These are phyloP conservation scores for Candida tunisiensis DNA, from an alignment of 1,139 yeast genomes.

Conservation along the genomic window DNA sequence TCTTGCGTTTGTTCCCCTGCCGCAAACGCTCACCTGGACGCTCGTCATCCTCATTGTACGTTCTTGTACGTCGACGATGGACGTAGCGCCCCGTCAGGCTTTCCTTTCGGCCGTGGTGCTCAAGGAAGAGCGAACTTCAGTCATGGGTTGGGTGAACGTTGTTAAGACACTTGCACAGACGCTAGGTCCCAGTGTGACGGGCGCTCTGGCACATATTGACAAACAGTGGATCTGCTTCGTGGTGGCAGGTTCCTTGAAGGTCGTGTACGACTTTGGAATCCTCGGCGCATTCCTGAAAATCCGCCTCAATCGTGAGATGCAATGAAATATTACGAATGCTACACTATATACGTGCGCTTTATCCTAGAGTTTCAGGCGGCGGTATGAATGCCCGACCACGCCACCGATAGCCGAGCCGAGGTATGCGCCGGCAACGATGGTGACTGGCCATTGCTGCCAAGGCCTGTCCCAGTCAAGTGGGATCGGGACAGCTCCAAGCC, in stretches of 20 bases:
- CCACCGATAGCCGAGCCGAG: slow-evolving; percentile 50
- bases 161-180: slow-evolving; percentile 77
- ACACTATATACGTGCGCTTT: neutral
- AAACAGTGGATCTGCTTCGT: slow-evolving; percentile 40
- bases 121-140: slow-evolving; percentile 48
- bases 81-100: slow-evolving; percentile 81
- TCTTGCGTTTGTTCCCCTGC: slow-evolving; percentile 37
- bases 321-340: neutral
- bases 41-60: slow-evolving; percentile 27
- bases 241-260: slow-evolving; percentile 40
- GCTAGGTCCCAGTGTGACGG: slow-evolving; percentile 68
- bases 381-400: slow-evolving; percentile 11
- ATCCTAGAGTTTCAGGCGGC: neutral
- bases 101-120: slow-evolving; percentile 52
- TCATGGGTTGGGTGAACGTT: slow-evolving; percentile 73
- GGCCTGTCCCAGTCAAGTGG: slow-evolving; percentile 97
- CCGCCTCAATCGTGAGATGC: slow-evolving; percentile 4
- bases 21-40: slow-evolving; percentile 12
- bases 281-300: slow-evolving; percentile 1
- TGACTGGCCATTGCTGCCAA: slow-evolving; percentile 97
- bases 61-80: slow-evolving; percentile 57
- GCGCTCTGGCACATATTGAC: slow-evolving; percentile 41
- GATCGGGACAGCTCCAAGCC: slow-evolving; percentile 89
- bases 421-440: slow-evolving; percentile 69
- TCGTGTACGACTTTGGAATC: slow-evolving; percentile 11